Base-by-base conservation (phyloP, 495 filamentous ascomycete species). In the Aspergillus coremiiformis region DNA sequence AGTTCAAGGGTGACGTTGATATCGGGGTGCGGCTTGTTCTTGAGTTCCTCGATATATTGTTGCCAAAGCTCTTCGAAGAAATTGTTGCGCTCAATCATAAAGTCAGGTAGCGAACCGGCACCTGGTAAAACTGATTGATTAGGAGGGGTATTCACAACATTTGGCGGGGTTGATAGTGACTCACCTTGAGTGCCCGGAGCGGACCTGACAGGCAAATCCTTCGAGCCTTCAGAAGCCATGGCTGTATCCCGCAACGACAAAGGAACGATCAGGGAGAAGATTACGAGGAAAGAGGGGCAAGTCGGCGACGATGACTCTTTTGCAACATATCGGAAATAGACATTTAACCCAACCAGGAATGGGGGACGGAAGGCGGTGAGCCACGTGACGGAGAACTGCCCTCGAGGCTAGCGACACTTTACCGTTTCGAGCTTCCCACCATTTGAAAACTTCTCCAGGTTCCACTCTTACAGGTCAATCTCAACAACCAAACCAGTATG, bases 1-100 rank as follows among this genome's bases (percentile, higher is more conserved):
- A 76, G 65, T 33, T 78, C 70, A 44, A 80, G 62, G 33, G 70
- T 73, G 39, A 80, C 68, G 37, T 71, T 72, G 59, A 80, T 78
- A 26, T 74, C 71, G n/a, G 69, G 60, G 44, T 75, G 71, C 37
- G 67, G 65, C 44, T 66, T 73, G 35, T 61, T 65, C 46, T 76
- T 69, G 47, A 86, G 64, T 44, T 93, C 85, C 15, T 84, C 83
- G 47, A 95, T 82, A 60, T 86, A 80, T 66, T 87, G 77, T 54
- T 85, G 83, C 79, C 90, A 96, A 22, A 97, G 71, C 59, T 84
- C 81, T 55, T 97, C 85, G 71, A 96, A 98, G 6, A 98, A 69
- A 23, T 83, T 74, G 61, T 96, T 86, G 26, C 93, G 85, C 59
- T 91, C 79, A 57, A 88, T 71, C 55, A 96, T 77, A 67, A 86